Base-by-base conservation (phyloP, 495 filamentous ascomycete species). In the Barbatosphaeria neglecta region DNA sequence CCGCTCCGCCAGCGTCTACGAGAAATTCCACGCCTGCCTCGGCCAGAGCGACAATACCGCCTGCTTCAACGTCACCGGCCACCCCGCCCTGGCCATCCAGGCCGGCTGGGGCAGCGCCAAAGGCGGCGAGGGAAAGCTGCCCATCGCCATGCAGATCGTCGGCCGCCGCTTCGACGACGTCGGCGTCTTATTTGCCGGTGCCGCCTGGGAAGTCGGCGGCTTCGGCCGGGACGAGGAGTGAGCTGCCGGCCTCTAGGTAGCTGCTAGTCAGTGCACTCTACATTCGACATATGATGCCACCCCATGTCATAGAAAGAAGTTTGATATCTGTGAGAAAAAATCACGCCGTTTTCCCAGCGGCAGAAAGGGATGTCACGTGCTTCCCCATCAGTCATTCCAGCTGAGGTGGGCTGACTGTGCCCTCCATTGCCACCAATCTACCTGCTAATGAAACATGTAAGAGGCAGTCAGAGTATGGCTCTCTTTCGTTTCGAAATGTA, bases 21-120 rank as follows among this genome's bases (percentile, higher is more conserved):
- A 63, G 28, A 62, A 65, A n/a, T 41, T 66, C 18, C 50, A 54
- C 33, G 58, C 58, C 8, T 63, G 62, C 15, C 62, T 67, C 43
- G 68, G 69, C 0, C 47, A 70, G 19, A 74, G 66, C 1, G 62
- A 58, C 24, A 75, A 76, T 39, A 76, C 73, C n/a, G 63, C 65
- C 37, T 59, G 67, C 13, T 77, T 79, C 50, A 69, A 79, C 53
- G 58, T 70, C n/a, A 74, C 74, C 0, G 74, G 74, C 0, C 74
- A 76, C 50, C 74, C 75, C 0, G 74, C 68, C 0, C 49, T 79
- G 43, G 61, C 63, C 0, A 63, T 77, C 25, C 74, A 74, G 0
- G 54, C 68, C 35, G 73, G 74, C 2, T 64, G 64, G 56, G 57
- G 54, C n/a, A 38, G 50, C 0, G 57, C 61, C 0, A 58, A 55